phyloP scores from a whole-genome alignment of 1,284 basidiomycete species.

The Sanguinoderma infundibulare region DNA sequence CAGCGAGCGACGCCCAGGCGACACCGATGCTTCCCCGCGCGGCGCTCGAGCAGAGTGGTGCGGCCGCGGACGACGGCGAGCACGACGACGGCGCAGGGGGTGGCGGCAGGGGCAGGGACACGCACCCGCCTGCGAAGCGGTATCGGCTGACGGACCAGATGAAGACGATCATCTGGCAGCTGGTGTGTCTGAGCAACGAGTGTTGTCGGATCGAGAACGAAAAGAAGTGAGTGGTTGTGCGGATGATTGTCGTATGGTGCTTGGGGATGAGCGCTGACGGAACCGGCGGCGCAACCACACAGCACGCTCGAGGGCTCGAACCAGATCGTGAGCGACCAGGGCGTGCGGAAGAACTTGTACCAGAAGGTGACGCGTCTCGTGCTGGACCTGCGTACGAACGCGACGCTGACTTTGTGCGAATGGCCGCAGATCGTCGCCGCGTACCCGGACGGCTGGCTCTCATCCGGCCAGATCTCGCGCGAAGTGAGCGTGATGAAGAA shows the following conservation, averaged over 20 bases:
- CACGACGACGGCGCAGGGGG: slow-evolving; percentile 34
- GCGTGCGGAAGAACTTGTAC: slow-evolving; percentile 74
- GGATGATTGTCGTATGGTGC: background rate
- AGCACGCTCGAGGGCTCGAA: slow-evolving; percentile 71
- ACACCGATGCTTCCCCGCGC: slow-evolving; percentile 27
- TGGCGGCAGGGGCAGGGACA: slow-evolving; percentile 39
- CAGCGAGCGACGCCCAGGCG: slow-evolving; percentile 28
- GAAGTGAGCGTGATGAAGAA: slow-evolving; percentile 82
- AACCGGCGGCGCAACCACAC: background rate
- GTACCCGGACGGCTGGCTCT: slow-evolving; percentile 79
- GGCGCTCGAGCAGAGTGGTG: slow-evolving; percentile 16
- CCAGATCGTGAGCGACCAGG: slow-evolving; percentile 78
- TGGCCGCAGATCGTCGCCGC: slow-evolving; percentile 62
- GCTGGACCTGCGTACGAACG: background rate
- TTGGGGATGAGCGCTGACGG: slow-evolving; percentile 8
- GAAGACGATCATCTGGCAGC: slow-evolving; percentile 77
- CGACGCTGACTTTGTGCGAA: no score
- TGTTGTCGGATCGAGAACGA: slow-evolving; percentile 81
- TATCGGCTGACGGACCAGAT: slow-evolving; percentile 77
- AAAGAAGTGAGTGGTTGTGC: slow-evolving; percentile 74
- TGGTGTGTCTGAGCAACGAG: slow-evolving; percentile 81
- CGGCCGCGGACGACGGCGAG: slow-evolving; percentile 31
- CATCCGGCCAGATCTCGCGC: slow-evolving; percentile 49
- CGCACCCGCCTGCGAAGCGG: slow-evolving; percentile 70
- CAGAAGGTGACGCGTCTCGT: slow-evolving; percentile 56